Percentiles rank a stretch among this genome's conserved stretches.
These are phyloP conservation scores for Neurospora sp. DNA, from an alignment of 2,329 filamentous ascomycete species.

Conservation along the genomic window DNA sequence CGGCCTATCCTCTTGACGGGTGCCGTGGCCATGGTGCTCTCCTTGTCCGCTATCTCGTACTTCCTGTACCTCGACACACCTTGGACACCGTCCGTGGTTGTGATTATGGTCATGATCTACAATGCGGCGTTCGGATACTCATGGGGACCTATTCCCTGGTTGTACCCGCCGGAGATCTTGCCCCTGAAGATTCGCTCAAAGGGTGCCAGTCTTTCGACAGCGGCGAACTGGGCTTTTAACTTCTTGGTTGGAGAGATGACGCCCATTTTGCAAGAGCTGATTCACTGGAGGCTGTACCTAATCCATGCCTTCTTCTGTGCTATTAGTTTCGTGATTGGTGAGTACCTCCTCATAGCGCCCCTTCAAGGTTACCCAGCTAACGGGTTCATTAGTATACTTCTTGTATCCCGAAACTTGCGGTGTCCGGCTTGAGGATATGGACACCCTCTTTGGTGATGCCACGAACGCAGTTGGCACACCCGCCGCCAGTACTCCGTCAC, in stretches of 20 bases:
- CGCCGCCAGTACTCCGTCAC: slow-evolving; percentile 65
- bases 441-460: slow-evolving; percentile 84
- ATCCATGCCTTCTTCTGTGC: slow-evolving; percentile 96
- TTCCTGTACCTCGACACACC: slow-evolving; percentile 82
- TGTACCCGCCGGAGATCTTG: slow-evolving; percentile 97
- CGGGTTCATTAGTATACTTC: slow-evolving; percentile 65
- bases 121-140: slow-evolving; percentile 92
- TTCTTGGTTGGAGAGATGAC: slow-evolving; percentile 96
- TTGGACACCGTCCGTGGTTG: slow-evolving; percentile 73
- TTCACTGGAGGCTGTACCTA: slow-evolving; percentile 88
- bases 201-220: slow-evolving; percentile 90
- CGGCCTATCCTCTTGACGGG: slow-evolving; percentile 83
- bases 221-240: slow-evolving; percentile 97
- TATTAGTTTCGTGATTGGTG: slow-evolving; percentile 90
- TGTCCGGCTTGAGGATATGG: slow-evolving; percentile 93
- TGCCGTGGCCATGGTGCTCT: slow-evolving; percentile 79
- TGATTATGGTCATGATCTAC: slow-evolving; percentile 95
- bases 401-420: slow-evolving; percentile 96
- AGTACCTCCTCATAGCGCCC: slow-evolving; percentile 27
- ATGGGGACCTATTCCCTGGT: slow-evolving; percentile 96
- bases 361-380: too few relatives aligned
- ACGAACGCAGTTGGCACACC: slow-evolving; percentile 73
- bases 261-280: slow-evolving; percentile 81
- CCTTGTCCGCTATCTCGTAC: slow-evolving; percentile 84
- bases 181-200: slow-evolving; percentile 95